These are phyloP conservation scores for Lecanoromycetidae sp. DNA, from an alignment of 2,329 filamentous ascomycete genomes.

Conservation along the genomic window DNA sequence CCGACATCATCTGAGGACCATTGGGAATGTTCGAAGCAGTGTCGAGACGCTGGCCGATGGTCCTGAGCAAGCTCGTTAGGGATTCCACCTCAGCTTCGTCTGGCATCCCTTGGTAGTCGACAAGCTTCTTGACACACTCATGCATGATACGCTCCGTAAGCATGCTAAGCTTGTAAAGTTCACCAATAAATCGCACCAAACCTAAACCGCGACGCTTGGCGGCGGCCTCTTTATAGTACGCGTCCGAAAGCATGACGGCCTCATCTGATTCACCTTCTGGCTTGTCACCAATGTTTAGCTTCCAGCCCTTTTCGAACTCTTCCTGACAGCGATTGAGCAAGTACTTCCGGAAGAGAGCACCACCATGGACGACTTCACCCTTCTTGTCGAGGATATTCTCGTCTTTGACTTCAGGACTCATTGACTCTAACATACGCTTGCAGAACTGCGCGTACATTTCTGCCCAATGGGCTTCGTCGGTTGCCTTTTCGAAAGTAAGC, in stretches of 20 bases:
- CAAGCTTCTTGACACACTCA: constrained; percentile 92
- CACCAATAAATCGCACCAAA: constrained; percentile 97
- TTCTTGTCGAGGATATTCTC: constrained; percentile 81
- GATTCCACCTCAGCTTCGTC: constrained; percentile 96
- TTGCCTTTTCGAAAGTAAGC: constrained; percentile 97
- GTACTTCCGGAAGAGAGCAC: constrained; percentile 95
- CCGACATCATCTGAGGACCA: constrained; percentile 76
- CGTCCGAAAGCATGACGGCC: constrained; percentile 76
- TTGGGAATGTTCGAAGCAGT: constrained; percentile 69
- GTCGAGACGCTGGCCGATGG: constrained; percentile 82
- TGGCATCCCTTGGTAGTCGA: constrained; percentile 85
- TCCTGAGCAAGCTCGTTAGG: constrained; percentile 80
- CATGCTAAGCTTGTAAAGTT: constrained; percentile 98
- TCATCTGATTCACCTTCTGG: constrained; percentile 69
- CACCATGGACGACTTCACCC: constrained; percentile 78
- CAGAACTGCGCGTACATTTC: constrained; percentile 99
- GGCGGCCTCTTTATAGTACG: constrained; percentile 88
- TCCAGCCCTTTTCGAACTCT: constrained; percentile 97
- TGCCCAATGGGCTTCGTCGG: constrained; percentile 96
- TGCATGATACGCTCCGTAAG: constrained; percentile 99
- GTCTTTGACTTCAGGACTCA: constrained; percentile 89
- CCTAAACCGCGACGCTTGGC: constrained; percentile 94
- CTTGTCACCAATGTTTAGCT: constrained; percentile 67
- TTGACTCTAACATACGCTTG: constrained; percentile 89
- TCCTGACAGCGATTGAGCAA: constrained; percentile 96